Percentiles rank a stretch among this genome's conserved stretches.
phyloP scores from a whole-genome alignment of 192 early-diverging fungal genomes.

The Nowakowskiella sp. region DNA sequence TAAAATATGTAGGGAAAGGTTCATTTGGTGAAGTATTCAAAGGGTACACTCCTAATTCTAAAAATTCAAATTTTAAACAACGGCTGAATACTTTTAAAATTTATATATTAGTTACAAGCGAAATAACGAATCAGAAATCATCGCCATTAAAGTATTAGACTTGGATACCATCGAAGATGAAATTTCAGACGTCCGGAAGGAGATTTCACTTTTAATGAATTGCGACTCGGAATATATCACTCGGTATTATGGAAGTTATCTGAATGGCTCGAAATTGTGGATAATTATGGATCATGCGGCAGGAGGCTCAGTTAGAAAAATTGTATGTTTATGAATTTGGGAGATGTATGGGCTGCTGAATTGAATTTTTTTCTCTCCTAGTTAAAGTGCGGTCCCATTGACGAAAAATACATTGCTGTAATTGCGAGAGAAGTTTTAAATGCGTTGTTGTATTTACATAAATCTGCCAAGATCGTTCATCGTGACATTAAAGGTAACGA shows the following conservation, averaged over 20 bases:
- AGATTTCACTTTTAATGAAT: constrained; percentile 85
- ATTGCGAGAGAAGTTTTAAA: constrained; percentile 81
- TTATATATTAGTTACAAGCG: constrained; percentile 21
- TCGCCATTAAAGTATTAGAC: constrained; percentile 97
- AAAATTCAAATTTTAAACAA: not conserved
- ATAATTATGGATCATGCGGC: constrained; percentile 97
- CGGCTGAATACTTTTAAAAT: not conserved
- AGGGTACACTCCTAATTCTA: constrained; percentile 19
- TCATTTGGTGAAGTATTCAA: constrained; percentile 51
- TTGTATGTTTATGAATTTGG: constrained; percentile 41
- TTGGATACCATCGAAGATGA: constrained; percentile 96
- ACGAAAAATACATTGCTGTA: constrained; percentile 82
- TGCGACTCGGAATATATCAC: constrained; percentile 87
- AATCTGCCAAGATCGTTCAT: constrained; percentile 84
- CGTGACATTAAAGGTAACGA: constrained; percentile 89
- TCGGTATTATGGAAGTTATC: constrained; percentile 81
- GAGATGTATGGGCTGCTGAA: not conserved
- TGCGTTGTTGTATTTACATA: constrained; percentile 89
- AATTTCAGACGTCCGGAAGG: constrained; percentile 88
- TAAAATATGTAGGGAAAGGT: constrained; percentile 34
- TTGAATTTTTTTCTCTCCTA: constrained; percentile 12
- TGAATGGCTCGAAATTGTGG: constrained; percentile 92
- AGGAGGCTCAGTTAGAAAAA: constrained; percentile 78
- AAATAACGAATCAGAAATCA: constrained; percentile 64
- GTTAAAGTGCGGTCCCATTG: constrained; percentile 74